Evolutionary conservation across 2,329 filamentous ascomycete species (phyloP).

Genomic region (Clonostachys byssicola): DNA sequence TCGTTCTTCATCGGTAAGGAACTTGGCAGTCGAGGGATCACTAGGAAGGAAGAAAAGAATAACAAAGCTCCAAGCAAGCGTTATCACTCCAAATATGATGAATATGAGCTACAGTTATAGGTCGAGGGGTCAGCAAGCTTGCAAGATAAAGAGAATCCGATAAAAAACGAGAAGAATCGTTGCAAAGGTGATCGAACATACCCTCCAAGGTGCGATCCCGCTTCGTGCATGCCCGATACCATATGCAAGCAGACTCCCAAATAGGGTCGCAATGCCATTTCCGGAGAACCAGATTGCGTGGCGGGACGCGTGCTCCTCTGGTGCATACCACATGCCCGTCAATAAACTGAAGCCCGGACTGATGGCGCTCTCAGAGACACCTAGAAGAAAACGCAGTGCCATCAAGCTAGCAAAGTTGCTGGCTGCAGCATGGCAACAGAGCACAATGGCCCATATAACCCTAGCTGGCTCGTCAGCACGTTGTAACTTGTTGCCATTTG

Average conservation of each 20-base stretch:
- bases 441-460: too few species aligned
- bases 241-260: too few species aligned
- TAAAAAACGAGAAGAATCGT: too few species aligned
- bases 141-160: too few species aligned
- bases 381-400: constrained; percentile 9
- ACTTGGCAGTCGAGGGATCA: constrained; percentile 30
- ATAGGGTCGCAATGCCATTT: too few species aligned
- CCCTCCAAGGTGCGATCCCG: too few species aligned
- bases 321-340: constrained; percentile 8
- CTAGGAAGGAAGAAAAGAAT: constrained; percentile 30
- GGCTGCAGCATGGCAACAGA: too few species aligned
- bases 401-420: constrained; percentile 13
- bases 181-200: too few species aligned
- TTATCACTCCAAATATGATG: constrained; percentile 8
- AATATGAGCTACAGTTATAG: not conserved
- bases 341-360: constrained; percentile 11
- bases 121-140: too few species aligned
- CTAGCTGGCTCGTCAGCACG: too few species aligned
- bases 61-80: constrained; percentile 22
- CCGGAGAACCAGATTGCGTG: constrained; percentile 1
- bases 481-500: too few species aligned
- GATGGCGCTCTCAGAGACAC: constrained; percentile 9
- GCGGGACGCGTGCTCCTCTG: constrained; percentile 8
- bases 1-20: constrained; percentile 57
- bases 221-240: too few species aligned